Percentiles rank a stretch among this genome's conserved stretches.
These are phyloP conservation scores for Beauveria pseudobassiana DNA, from an alignment of 2,329 filamentous ascomycete species.

Conservation along the genomic window DNA sequence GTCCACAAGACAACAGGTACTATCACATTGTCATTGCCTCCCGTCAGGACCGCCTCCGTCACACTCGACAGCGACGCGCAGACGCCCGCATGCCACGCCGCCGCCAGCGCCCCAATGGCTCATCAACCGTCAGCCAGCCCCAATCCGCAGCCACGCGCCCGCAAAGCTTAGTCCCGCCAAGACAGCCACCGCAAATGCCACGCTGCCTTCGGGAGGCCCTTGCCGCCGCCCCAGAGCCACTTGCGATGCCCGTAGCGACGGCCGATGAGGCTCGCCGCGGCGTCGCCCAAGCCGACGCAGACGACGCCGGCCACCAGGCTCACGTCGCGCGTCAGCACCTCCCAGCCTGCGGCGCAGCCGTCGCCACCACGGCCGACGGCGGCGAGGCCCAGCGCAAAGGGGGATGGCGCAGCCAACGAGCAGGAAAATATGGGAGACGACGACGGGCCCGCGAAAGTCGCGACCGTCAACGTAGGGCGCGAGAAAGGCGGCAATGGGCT, in stretches of 20 bases:
- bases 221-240: constrained; percentile 95
- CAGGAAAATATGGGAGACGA: constrained; percentile 93
- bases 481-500: constrained; percentile 77
- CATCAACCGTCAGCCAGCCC: constrained; percentile 59
- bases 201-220: constrained; percentile 83
- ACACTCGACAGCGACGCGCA: constrained; percentile 78
- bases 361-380: constrained; percentile 52
- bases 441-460: constrained; percentile 86
- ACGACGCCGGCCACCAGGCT: constrained; percentile 90
- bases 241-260: constrained; percentile 78
- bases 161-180: constrained; percentile 63
- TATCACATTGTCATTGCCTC: constrained; percentile 96
- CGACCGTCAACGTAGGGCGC: constrained; percentile 91
- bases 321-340: constrained; percentile 64
- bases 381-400: constrained; percentile 79
- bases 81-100: constrained; percentile 58
- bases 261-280: constrained; percentile 84
- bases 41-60: constrained; percentile 90
- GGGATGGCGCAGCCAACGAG: constrained; percentile 93
- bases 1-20: constrained; percentile 91
- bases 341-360: constrained; percentile 63
- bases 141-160: constrained; percentile 66
- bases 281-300: constrained; percentile 92
- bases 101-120: constrained; percentile 29
- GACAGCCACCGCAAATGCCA: constrained; percentile 77